Percentiles rank a stretch among this genome's conserved stretches.
Conservation (phyloP, 2,329 filamentous ascomycete genomes). For the Thelonectria discophora region DNA sequence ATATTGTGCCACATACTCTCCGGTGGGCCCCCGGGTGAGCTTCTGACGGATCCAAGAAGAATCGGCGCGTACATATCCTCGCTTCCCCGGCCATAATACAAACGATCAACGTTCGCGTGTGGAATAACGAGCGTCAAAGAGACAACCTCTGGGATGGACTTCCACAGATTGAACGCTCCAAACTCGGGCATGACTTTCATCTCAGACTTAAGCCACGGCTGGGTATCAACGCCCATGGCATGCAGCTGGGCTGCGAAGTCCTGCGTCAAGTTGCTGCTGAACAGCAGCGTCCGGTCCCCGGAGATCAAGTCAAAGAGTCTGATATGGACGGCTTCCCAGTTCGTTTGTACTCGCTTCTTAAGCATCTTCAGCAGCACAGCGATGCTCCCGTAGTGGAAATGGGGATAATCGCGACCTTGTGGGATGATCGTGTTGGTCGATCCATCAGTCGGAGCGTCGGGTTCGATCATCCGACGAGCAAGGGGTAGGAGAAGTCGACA, state of each 20-base stretch:
- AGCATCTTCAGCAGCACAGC: slow-evolving; percentile 51
- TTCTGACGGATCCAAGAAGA: slow-evolving; percentile 44
- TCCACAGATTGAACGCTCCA: slow-evolving; percentile 50
- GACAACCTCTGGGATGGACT: slow-evolving; percentile 47
- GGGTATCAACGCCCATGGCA: slow-evolving; percentile 46
- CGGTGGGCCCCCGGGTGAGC: slow-evolving; percentile 28
- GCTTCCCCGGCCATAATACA: slow-evolving; percentile 35
- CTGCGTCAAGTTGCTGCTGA: slow-evolving; percentile 46
- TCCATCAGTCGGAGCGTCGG: slow-evolving; percentile 46
- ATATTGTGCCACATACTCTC: slow-evolving; percentile 46
- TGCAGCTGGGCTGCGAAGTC: slow-evolving; percentile 51
- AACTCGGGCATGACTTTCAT: slow-evolving; percentile 30
- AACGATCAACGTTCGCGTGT: slow-evolving; percentile 35
- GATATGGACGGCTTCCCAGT: slow-evolving; percentile 46
- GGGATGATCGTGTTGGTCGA: slow-evolving; percentile 21
- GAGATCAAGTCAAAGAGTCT: slow-evolving; percentile 43
- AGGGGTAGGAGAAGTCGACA: slow-evolving; percentile 51
- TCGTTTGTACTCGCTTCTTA: slow-evolving; percentile 45
- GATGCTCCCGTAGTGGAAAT: slow-evolving; percentile 52
- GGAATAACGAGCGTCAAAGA: slow-evolving; percentile 51
- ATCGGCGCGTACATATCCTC: slow-evolving; percentile 39
- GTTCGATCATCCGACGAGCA: slow-evolving; percentile 56
- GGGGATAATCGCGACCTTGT: slow-evolving; percentile 33
- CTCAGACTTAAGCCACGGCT: slow-evolving; percentile 42
- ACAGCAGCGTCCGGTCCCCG: slow-evolving; percentile 42